phyloP scores from a whole-genome alignment of 192 early-diverging fungal species.

The Spizellomyces punctatus region DNA sequence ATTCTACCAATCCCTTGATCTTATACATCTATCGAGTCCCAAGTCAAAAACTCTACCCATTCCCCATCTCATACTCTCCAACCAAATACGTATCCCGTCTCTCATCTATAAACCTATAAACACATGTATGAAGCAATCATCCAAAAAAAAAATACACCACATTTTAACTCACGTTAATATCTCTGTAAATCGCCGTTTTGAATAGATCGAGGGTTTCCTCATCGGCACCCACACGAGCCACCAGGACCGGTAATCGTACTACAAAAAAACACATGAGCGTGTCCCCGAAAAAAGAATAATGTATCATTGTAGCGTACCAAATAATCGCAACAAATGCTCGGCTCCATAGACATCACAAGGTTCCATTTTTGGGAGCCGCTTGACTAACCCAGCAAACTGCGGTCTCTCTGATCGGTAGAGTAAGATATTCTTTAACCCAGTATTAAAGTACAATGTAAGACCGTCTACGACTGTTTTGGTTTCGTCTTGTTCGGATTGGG shows the following conservation, averaged over 20 bases:
- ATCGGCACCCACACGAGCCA: conserved; percentile 15
- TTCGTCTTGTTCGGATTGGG: conserved; percentile 62
- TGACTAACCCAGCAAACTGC: conserved; percentile 78
- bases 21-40: no score
- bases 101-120: no score
- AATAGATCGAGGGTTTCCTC: conserved; percentile 12
- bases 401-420: conserved; percentile 92
- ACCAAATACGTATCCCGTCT: no score
- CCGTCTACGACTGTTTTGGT: conserved; percentile 84
- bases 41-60: no score
- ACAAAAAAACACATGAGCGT: not conserved
- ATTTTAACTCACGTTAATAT: no score
- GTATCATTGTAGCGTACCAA: conserved; percentile 15
- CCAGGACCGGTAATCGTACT: conserved; percentile 19
- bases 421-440: conserved; percentile 83
- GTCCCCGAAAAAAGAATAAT: not conserved
- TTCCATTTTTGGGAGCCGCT: conserved; percentile 69
- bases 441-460: conserved; percentile 86
- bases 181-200: no score
- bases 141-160: no score
- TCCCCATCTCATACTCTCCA: no score
- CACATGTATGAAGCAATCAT: no score
- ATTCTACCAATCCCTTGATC: no score
- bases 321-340: conserved; percentile 77
- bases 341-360: conserved; percentile 91